Evolutionary conservation across 768 basidiomycete species (phyloP).

Genomic region (Lanmaoa rubissima): DNA sequence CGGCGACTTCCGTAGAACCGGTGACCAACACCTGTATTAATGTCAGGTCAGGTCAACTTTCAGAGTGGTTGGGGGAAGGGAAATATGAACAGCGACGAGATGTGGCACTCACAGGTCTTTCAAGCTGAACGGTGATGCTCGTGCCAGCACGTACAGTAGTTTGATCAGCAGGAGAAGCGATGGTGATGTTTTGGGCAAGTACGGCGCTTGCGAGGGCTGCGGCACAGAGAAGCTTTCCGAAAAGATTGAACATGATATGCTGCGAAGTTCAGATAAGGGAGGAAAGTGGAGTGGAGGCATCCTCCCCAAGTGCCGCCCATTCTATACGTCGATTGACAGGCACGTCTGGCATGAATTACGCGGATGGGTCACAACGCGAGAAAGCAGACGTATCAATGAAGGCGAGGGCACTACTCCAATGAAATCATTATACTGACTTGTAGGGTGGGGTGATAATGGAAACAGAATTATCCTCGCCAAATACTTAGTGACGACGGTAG

Average conservation of each 20-base stretch:
- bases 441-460: neutral
- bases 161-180: constrained; percentile 36
- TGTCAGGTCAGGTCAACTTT: neutral
- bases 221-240: constrained; percentile 8
- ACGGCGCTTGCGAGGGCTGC: constrained; percentile 16
- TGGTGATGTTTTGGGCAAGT: constrained; percentile 39
- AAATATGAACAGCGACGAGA: neutral
- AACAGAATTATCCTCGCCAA: neutral
- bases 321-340: constrained; percentile 4
- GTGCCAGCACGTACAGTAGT: constrained; percentile 34
- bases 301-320: neutral
- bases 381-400: neutral
- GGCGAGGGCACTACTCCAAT: neutral
- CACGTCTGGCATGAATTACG: neutral
- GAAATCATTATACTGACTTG: no score
- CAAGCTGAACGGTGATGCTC: constrained; percentile 37
- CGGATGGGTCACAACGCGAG: neutral
- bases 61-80: neutral
- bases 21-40: neutral
- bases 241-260: constrained; percentile 5
- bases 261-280: no score
- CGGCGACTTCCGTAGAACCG: neutral
- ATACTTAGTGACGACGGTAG: neutral
- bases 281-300: neutral
- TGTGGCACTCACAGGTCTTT: constrained; percentile 37